These are phyloP conservation scores for Petunia axillaris DNA, from an alignment of 257 asterid genomes.

Conservation along the genomic window DNA sequence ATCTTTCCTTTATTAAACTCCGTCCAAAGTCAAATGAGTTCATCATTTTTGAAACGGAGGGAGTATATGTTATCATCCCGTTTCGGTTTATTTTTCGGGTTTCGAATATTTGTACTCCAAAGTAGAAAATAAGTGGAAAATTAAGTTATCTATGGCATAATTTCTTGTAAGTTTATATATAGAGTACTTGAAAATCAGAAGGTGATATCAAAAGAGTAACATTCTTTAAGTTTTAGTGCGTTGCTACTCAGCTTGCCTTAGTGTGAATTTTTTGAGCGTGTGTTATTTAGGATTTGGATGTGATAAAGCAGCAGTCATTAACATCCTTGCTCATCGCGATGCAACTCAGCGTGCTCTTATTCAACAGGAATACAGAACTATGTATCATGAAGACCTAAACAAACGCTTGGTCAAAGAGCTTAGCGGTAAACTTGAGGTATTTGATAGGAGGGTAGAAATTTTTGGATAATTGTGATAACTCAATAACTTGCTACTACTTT, in stretches of 20 bases:
- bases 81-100: not conserved
- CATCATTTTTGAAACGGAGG: no score
- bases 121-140: no score
- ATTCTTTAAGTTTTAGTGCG: not conserved
- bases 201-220: not conserved
- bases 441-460: not conserved
- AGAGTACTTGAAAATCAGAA: not conserved
- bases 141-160: no score
- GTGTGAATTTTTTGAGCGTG: not conserved
- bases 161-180: not conserved
- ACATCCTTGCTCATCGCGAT: slow-evolving; percentile 88
- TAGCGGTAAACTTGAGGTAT: slow-evolving; percentile 76
- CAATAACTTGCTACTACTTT: not conserved
- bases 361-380: slow-evolving; percentile 75
- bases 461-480: not conserved
- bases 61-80: not conserved
- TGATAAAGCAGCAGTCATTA: slow-evolving; percentile 74
- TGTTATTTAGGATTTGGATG: slow-evolving; percentile 79
- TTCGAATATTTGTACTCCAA: not conserved
- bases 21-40: no score
- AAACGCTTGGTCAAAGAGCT: slow-evolving; percentile 87
- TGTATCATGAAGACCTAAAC: slow-evolving; percentile 70
- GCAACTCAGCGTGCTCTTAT: slow-evolving; percentile 79
- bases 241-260: slow-evolving; percentile 11
- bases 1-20: no score